Evolutionary conservation across 2,329 filamentous ascomycete species (phyloP).

Genomic region (Nemania sp.): DNA sequence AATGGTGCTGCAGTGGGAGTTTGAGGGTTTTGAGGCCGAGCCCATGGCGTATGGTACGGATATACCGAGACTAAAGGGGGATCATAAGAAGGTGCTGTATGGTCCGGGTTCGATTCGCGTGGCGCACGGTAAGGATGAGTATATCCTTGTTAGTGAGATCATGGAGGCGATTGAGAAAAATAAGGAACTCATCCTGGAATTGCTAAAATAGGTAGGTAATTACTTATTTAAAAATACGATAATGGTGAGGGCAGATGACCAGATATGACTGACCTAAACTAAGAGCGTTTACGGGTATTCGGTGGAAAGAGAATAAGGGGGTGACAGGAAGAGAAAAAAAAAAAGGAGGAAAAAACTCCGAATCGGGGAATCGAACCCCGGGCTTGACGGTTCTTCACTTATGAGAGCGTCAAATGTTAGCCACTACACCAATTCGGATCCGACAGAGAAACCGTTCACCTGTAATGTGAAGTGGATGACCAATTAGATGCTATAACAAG

Average conservation of each 20-base stretch:
- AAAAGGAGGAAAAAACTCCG: slow-evolving; percentile 40
- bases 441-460: neutral
- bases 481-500: no score
- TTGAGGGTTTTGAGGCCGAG: slow-evolving; percentile 54
- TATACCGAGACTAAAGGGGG: slow-evolving; percentile 52
- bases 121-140: slow-evolving; percentile 55
- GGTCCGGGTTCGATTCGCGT: slow-evolving; percentile 56
- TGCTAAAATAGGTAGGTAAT: slow-evolving; percentile 38
- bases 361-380: slow-evolving; percentile 52
- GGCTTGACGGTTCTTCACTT: slow-evolving; percentile 40
- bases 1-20: slow-evolving; percentile 54
- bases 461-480: no score
- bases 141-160: slow-evolving; percentile 52
- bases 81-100: slow-evolving; percentile 54
- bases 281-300: neutral
- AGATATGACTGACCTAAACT: neutral
- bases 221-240: neutral
- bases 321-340: neutral
- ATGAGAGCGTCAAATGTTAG: slow-evolving; percentile 54
- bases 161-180: slow-evolving; percentile 55
- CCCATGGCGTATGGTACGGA: slow-evolving; percentile 57
- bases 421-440: slow-evolving; percentile 54
- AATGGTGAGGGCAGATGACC: no score
- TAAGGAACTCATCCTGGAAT: slow-evolving; percentile 48
- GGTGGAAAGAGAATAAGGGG: neutral